A percentile compares a stretch with the other conserved stretches of the same genome.
These are phyloP conservation scores for Plasmodium gonderi DNA, from an alignment of 169 alveolate genomes.

Conservation along the genomic window DNA sequence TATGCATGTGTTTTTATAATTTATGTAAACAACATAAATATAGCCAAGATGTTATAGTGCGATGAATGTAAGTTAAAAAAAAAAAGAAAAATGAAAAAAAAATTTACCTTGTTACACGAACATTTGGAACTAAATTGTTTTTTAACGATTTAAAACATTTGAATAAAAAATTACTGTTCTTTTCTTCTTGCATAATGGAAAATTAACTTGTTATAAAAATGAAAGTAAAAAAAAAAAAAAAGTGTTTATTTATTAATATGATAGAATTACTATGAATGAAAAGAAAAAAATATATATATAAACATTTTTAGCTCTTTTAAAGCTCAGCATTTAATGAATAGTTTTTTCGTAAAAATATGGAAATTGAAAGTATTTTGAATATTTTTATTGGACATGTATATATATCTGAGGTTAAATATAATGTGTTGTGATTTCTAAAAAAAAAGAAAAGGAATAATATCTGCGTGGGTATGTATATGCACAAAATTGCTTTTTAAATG, in stretches of 20 bases:
- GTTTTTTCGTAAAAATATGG: not conserved
- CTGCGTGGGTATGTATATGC: not conserved
- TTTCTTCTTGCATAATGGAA: constrained; percentile 26
- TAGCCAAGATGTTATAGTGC: not conserved
- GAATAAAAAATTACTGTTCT: constrained; percentile 23
- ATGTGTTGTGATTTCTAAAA: not conserved
- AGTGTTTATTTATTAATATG: not conserved
- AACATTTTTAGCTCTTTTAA: not conserved
- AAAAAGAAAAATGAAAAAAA: not conserved
- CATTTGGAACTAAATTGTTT: constrained; percentile 33
- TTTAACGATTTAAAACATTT: constrained; percentile 44
- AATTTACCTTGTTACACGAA: constrained; percentile 63
- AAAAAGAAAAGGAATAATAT: not conserved
- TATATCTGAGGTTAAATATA: not conserved
- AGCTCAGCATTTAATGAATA: not conserved
- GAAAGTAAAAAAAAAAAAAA: too few relatives aligned
- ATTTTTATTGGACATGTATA: not conserved
- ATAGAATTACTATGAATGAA: not conserved
- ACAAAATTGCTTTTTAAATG: not conserved
- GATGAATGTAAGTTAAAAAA: not conserved
- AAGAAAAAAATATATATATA: not conserved
- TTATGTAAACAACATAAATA: not conserved
- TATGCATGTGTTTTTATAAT: not conserved
- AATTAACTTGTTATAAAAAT: not conserved
- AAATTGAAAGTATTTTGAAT: not conserved